Conservation (phyloP, 768 basidiomycete species). For the Russula sp. region DNA sequence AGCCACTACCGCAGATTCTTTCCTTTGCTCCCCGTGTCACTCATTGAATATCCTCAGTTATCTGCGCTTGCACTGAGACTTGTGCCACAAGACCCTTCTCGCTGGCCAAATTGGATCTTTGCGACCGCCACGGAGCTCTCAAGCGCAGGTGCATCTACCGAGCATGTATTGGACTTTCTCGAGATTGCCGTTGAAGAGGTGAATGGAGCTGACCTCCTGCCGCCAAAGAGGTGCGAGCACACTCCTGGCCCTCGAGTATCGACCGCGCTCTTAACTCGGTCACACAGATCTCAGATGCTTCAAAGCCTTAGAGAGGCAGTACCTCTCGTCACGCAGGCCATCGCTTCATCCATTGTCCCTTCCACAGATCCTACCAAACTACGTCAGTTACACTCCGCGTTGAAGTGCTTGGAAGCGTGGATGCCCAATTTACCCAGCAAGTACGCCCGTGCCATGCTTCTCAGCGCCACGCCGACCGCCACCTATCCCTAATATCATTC, state of each 20-base stretch:
- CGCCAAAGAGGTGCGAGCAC: constrained; percentile 57
- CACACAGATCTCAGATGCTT: constrained; percentile 50
- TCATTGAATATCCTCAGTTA: not conserved
- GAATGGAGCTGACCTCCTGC: constrained; percentile 63
- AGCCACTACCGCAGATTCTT: not conserved
- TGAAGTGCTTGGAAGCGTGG: constrained; percentile 83
- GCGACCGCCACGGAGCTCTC: constrained; percentile 57
- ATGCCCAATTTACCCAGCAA: constrained; percentile 58
- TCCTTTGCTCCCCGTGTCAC: constrained; percentile 1
- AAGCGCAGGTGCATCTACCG: constrained; percentile 46
- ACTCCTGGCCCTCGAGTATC: not conserved
- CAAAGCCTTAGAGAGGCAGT: constrained; percentile 60
- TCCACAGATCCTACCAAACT: constrained; percentile 28
- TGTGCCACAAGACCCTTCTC: constrained; percentile 46
- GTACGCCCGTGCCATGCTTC: constrained; percentile 34
- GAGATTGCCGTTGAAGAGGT: constrained; percentile 83
- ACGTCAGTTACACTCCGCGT: constrained; percentile 56
- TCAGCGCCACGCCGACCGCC: not conserved
- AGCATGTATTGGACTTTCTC: constrained; percentile 65
- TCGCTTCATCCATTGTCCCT: constrained; percentile 48
- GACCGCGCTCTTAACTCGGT: constrained; percentile 5
- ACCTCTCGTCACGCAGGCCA: constrained; percentile 62
- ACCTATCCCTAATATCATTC: not conserved
- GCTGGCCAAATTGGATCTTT: constrained; percentile 74
- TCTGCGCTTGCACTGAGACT: constrained; percentile 62